Percentiles rank a stretch among this genome's conserved stretches.
Conservation (phyloP, 371 early-diverging fungal species). For the Funneliformis caledonium region DNA sequence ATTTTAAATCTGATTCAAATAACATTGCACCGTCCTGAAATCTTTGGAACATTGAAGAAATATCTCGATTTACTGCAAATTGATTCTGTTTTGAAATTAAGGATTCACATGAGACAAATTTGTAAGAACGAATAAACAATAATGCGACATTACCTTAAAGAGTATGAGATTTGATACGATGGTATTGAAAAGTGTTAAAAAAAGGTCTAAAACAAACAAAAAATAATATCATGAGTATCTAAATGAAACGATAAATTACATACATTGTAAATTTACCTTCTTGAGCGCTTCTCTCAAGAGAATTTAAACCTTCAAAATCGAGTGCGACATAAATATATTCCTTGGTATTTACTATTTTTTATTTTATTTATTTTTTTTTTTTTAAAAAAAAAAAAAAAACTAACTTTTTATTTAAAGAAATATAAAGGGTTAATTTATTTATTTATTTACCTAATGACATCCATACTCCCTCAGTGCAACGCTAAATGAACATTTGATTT, state of each 20-base stretch:
- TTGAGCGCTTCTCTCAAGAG: constrained; percentile 9
- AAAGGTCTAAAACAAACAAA: neutral
- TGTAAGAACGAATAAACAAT: neutral
- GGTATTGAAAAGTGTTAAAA: constrained; percentile 13
- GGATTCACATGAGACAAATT: too few species aligned
- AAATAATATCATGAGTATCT: neutral
- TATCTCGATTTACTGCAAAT: constrained; percentile 32
- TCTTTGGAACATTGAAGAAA: constrained; percentile 35
- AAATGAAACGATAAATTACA: too few species aligned
- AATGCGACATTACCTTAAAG: neutral
- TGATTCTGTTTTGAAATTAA: neutral
- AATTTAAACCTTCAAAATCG: constrained; percentile 29
- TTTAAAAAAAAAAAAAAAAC: neutral
- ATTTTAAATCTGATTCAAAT: neutral
- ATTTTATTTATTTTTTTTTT: too few species aligned
- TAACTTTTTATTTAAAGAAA: neutral
- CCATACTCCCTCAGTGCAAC: constrained; percentile 36
- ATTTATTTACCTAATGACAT: constrained; percentile 38
- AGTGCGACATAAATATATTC: constrained; percentile 35
- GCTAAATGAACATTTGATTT: neutral
- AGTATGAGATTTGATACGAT: neutral
- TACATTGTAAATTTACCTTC: neutral
- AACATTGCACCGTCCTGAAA: constrained; percentile 34
- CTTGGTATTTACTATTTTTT: constrained; percentile 9
- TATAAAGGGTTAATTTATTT: neutral